These are phyloP conservation scores for Gymnopus androsaceus DNA, from an alignment of 1,284 basidiomycete genomes.

Conservation along the genomic window DNA sequence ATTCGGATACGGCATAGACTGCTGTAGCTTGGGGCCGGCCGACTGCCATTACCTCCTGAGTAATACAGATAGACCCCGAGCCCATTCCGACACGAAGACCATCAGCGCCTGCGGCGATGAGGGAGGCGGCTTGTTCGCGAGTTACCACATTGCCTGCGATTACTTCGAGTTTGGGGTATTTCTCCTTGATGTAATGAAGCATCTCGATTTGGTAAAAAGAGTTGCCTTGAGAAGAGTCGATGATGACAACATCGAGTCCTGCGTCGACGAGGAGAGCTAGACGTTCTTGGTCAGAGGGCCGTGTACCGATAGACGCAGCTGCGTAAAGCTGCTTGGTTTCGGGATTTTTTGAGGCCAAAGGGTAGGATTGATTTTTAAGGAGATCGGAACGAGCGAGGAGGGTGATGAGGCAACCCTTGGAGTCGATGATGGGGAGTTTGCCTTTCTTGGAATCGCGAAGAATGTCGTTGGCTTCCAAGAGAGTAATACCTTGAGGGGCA, in stretches of 20 bases:
- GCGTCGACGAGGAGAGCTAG: slow-evolving; percentile 88
- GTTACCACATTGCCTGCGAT: slow-evolving; percentile 98
- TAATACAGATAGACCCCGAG: slow-evolving; percentile 98
- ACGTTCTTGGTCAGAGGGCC: slow-evolving; percentile 86
- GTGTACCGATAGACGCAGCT: slow-evolving; percentile 96
- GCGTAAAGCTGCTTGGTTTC: slow-evolving; percentile 96
- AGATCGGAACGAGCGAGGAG: slow-evolving; percentile 95
- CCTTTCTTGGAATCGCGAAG: slow-evolving; percentile 98
- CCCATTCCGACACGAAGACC: slow-evolving; percentile 97
- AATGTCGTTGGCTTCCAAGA: slow-evolving; percentile 91
- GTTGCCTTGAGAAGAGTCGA: slow-evolving; percentile 98
- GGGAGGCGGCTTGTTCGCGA: slow-evolving; percentile 92
- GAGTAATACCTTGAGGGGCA: slow-evolving; percentile 83
- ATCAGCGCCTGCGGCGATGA: slow-evolving; percentile 95
- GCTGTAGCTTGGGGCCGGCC: slow-evolving; percentile 97
- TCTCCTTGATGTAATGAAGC: slow-evolving; percentile 92
- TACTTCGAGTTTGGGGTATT: slow-evolving; percentile 84
- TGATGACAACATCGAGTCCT: slow-evolving; percentile 92
- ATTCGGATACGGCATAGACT: slow-evolving; percentile 93
- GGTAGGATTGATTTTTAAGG: slow-evolving; percentile 97
- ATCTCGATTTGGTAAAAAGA: slow-evolving; percentile 94
- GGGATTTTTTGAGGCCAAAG: slow-evolving; percentile 91
- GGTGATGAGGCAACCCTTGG: slow-evolving; percentile 74
- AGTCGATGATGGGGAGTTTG: slow-evolving; percentile 90
- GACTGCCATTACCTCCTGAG: slow-evolving; percentile 99